A percentile compares a stretch with the other conserved stretches of the same genome.
These are phyloP conservation scores for Dianthus caryophyllus DNA, from an alignment of 148 eudicot genomes.

Conservation along the genomic window DNA sequence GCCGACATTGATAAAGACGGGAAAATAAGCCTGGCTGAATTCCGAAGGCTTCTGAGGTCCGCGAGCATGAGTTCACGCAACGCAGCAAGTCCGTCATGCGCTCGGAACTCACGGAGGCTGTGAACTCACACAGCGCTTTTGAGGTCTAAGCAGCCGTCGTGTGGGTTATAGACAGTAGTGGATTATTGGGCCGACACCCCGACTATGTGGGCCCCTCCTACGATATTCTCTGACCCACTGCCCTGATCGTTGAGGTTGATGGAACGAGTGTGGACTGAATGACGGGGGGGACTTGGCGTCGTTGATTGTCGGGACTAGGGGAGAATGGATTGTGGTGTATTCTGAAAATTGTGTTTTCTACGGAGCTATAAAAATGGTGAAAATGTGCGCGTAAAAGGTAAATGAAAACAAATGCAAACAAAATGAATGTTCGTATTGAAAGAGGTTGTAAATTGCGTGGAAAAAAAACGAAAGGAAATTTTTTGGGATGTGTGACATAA, in stretches of 20 bases:
- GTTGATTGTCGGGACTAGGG: too few species aligned
- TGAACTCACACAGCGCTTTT: background rate
- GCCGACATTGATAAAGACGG: slow-evolving; percentile 94
- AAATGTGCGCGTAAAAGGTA: background rate
- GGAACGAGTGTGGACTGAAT: background rate
- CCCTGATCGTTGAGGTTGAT: background rate
- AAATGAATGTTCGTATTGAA: too few species aligned
- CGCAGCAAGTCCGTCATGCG: slow-evolving; percentile 35
- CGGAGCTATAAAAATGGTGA: background rate
- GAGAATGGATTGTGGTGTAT: background rate
- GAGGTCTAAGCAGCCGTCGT: background rate
- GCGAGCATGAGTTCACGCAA: slow-evolving; percentile 69
- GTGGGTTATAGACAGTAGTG: slow-evolving; percentile 9
- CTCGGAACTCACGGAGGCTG: slow-evolving; percentile 13
- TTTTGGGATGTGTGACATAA: too few species aligned
- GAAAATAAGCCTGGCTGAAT: slow-evolving; percentile 80
- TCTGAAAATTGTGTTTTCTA: background rate
- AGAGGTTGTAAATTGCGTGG: too few species aligned
- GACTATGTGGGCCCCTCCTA: background rate
- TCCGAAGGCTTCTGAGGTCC: slow-evolving; percentile 82
- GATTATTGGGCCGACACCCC: slow-evolving; percentile 7
- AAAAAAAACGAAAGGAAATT: too few species aligned
- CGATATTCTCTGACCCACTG: background rate
- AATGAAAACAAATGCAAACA: background rate
- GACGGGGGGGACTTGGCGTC: too few species aligned